Conservation (phyloP, 176 grass and related monocot genomes). For the Tillandsia fasciculata region DNA sequence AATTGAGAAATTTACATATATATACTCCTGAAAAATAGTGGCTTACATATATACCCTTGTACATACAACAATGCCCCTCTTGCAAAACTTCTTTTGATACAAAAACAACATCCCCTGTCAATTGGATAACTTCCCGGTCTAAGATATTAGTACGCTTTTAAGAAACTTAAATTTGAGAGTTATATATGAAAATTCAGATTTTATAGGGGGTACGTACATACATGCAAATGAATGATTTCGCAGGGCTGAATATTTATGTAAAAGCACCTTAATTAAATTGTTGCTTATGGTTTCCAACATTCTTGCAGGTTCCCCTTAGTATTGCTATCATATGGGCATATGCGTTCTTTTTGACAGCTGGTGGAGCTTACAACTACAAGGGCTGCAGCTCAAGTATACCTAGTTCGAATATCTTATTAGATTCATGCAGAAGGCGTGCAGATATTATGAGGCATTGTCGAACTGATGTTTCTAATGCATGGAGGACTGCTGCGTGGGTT, state of each 20-base stretch:
- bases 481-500: constrained; percentile 84
- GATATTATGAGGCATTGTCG: constrained; percentile 73
- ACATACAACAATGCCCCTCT: too few species aligned
- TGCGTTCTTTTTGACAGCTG: constrained; percentile 90
- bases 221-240: too few species aligned
- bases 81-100: too few species aligned
- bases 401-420: constrained; percentile 92
- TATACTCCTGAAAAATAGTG: too few species aligned
- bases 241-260: constrained; percentile 5
- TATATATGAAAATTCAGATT: too few species aligned
- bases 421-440: constrained; percentile 67
- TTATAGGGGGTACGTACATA: too few species aligned
- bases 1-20: too few species aligned
- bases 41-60: too few species aligned
- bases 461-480: constrained; percentile 96
- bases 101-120: too few species aligned
- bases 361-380: constrained; percentile 89
- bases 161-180: too few species aligned
- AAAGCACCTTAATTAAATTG: not conserved
- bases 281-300: constrained; percentile 2
- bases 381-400: constrained; percentile 83
- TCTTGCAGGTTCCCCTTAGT: constrained; percentile 76
- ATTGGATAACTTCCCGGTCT: too few species aligned
- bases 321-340: constrained; percentile 95
- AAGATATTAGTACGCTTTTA: too few species aligned